Conservation (phyloP, 352 stramenopile genomes). For the Globisporangium canariense region DNA sequence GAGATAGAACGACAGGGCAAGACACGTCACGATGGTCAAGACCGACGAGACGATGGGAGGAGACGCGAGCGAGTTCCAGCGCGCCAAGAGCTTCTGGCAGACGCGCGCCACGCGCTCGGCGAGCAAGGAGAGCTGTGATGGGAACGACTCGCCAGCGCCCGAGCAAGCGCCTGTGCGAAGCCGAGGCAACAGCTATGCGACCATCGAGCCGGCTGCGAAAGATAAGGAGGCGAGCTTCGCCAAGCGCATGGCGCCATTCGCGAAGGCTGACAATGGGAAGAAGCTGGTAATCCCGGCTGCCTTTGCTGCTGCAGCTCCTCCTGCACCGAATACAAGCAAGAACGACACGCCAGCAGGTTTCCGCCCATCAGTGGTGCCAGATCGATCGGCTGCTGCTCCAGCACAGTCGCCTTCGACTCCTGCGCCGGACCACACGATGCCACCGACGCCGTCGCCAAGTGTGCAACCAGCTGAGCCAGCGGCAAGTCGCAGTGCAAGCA, state of each 20-base stretch:
- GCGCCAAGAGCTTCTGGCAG: slow-evolving; percentile 69
- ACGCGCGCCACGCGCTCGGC: slow-evolving; percentile 41
- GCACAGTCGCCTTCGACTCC: slow-evolving; percentile 29
- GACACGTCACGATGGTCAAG: neutral
- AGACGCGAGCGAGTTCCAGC: slow-evolving; percentile 33
- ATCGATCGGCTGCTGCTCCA: neutral
- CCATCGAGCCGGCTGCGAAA: slow-evolving; percentile 6
- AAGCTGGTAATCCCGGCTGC: slow-evolving; percentile 3
- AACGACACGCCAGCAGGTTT: neutral
- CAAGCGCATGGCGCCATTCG: slow-evolving; percentile 16
- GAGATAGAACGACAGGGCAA: neutral
- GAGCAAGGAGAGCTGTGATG: slow-evolving; percentile 13
- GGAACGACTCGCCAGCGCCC: neutral
- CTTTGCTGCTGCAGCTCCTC: neutral
- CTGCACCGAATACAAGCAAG: neutral
- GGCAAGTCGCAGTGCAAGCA: neutral
- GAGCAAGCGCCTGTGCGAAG: neutral
- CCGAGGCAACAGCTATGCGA: slow-evolving; percentile 6
- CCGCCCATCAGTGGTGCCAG: slow-evolving; percentile 14
- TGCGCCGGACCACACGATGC: slow-evolving; percentile 29
- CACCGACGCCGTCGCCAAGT: slow-evolving; percentile 21
- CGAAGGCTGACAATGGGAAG: neutral
- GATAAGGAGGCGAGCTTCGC: slow-evolving; percentile 13
- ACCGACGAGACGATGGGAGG: neutral
- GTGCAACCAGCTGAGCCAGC: slow-evolving; percentile 10